These are phyloP conservation scores for Diaporthe caulivora DNA, from an alignment of 2,329 filamentous ascomycete genomes.

Conservation along the genomic window DNA sequence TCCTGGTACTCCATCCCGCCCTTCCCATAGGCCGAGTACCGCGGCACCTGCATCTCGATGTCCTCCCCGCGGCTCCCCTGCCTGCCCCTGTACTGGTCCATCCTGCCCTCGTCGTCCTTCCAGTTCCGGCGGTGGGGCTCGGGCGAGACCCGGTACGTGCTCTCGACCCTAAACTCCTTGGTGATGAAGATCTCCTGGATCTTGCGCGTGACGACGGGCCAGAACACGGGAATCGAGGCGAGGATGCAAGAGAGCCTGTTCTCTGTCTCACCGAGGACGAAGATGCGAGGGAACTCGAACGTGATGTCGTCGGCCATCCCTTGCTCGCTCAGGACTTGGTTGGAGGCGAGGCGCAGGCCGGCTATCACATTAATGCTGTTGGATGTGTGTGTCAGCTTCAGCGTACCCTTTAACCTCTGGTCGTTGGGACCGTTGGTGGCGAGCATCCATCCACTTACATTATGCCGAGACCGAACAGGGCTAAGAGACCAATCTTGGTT, in stretches of 20 bases:
- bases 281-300: slow-evolving; percentile 49
- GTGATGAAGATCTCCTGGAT: slow-evolving; percentile 47
- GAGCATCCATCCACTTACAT: slow-evolving; percentile 43
- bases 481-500: slow-evolving; percentile 47
- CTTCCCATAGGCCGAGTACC: not conserved
- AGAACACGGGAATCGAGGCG: slow-evolving; percentile 26
- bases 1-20: not conserved
- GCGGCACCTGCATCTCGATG: not conserved
- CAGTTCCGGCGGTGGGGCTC: not conserved
- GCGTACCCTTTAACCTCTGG: not conserved
- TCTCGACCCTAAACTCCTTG: slow-evolving; percentile 36
- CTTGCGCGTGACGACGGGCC: slow-evolving; percentile 44
- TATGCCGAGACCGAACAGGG: slow-evolving; percentile 48
- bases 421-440: not conserved
- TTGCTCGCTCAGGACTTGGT: slow-evolving; percentile 46
- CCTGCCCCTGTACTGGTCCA: not conserved
- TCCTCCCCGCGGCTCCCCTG: not conserved
- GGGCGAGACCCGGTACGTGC: not conserved
- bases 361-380: slow-evolving; percentile 47
- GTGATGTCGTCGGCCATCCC: slow-evolving; percentile 48
- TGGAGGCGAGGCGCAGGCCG: slow-evolving; percentile 48
- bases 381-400: not conserved
- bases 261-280: slow-evolving; percentile 50
- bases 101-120: not conserved
- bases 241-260: slow-evolving; percentile 42